Percentiles rank a stretch among this genome's conserved stretches.
Evolutionary conservation across 306 rosid species (phyloP).

Genomic region (Vicia villosa): DNA sequence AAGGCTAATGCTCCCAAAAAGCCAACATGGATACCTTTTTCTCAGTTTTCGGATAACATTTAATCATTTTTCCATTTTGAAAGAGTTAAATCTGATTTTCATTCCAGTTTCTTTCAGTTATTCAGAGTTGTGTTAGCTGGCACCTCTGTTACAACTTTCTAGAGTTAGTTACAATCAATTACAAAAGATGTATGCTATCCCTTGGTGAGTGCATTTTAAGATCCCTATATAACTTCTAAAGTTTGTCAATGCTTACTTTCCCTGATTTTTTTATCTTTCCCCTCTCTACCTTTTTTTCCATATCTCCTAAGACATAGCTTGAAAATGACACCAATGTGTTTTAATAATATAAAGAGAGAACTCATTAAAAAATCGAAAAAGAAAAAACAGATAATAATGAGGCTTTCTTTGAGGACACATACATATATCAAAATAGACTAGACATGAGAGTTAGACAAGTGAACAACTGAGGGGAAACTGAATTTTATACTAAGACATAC

Average conservation of each 20-base stretch:
- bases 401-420: neutral
- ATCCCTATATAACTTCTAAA: no score
- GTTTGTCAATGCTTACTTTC: neutral
- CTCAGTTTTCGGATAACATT: constrained; percentile 12
- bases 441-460: neutral
- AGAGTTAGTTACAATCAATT: no score
- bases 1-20: neutral
- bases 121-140: no score
- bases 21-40: constrained; percentile 5
- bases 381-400: neutral
- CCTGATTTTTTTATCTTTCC: constrained; percentile 1
- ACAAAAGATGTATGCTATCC: no score
- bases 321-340: neutral
- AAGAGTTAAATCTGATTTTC: no score
- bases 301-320: constrained; percentile 15
- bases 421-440: neutral
- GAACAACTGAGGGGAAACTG: neutral
- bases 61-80: neutral
- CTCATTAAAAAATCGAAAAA: neutral
- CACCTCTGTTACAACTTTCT: no score
- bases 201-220: no score
- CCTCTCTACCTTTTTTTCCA: constrained; percentile 1
- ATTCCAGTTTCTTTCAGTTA: no score
- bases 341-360: neutral
- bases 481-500: constrained; percentile 44